Evolutionary conservation across 2,329 filamentous ascomycete genomes (phyloP).

Genomic region (Thielaviopsis punctulata): DNA sequence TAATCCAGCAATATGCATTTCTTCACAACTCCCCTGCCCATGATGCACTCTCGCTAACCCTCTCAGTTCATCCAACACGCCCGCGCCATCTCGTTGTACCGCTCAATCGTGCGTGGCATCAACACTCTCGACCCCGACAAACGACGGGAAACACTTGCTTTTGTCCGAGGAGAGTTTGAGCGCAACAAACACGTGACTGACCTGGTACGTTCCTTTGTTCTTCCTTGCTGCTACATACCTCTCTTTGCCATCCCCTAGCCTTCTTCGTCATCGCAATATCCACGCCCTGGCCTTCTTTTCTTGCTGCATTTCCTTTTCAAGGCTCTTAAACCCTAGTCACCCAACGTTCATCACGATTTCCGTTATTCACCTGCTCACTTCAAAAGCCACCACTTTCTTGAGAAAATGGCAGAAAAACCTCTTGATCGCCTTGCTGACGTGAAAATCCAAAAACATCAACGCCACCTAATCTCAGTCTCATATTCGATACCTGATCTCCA

Average conservation of each 20-base stretch:
- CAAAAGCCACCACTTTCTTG: too few species aligned
- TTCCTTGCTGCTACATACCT: not conserved
- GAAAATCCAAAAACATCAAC: too few species aligned
- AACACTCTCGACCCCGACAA: conserved; percentile 34
- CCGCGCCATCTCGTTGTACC: conserved; percentile 39
- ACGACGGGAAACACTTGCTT: conserved; percentile 36
- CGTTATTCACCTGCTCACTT: too few species aligned
- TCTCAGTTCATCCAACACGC: conserved; percentile 40
- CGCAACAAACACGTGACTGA: conserved; percentile 39
- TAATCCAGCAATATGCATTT: not conserved
- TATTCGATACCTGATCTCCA: conserved; percentile 45
- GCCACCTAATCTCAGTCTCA: conserved; percentile 26
- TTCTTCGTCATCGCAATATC: not conserved
- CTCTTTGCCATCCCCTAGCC: not conserved
- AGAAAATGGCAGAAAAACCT: too few species aligned
- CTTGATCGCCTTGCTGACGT: too few species aligned
- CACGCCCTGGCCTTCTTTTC: not conserved
- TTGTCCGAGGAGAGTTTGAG: conserved; percentile 44
- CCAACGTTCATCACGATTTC: too few species aligned
- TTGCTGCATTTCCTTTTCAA: not conserved
- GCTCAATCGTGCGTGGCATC: conserved; percentile 38
- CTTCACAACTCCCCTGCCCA: not conserved
- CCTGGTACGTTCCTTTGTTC: conserved; percentile 24
- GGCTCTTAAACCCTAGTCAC: too few species aligned
- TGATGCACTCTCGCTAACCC: not conserved